Conservation (phyloP, 148 eudicot species). For the Silene uniflora region DNA sequence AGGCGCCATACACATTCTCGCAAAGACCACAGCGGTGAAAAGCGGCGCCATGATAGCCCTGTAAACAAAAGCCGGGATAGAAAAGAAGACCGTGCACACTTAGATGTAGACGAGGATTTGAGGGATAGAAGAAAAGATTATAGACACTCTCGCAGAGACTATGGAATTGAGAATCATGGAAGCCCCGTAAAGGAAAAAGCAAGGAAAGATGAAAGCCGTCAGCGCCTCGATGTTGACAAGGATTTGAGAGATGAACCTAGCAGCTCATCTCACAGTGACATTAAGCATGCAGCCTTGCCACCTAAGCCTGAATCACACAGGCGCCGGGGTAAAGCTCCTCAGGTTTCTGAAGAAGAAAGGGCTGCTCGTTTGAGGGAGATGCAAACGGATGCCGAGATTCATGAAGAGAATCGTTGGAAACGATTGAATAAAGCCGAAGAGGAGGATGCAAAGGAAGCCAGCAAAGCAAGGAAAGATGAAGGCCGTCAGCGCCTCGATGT, state of each 20-base stretch:
- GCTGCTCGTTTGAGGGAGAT: conserved; percentile 80
- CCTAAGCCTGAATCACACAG: conserved; percentile 37
- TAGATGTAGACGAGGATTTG: conserved; percentile 15
- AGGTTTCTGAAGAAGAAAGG: conserved; percentile 87
- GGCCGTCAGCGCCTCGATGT: conserved; percentile 5
- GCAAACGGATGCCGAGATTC: conserved; percentile 87
- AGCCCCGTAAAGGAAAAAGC: conserved; percentile 16
- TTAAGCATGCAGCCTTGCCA: conserved; percentile 23
- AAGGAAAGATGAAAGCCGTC: conserved; percentile 17
- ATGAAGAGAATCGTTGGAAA: conserved; percentile 91
- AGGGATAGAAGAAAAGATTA: conserved; percentile 23
- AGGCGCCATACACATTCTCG: conserved; percentile 26
- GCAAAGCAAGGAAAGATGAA: conserved; percentile 25
- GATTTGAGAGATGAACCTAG: conserved; percentile 28
- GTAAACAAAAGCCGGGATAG: conserved; percentile 17
- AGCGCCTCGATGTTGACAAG: conserved; percentile 9
- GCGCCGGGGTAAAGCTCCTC: conserved; percentile 38
- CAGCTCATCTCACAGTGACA: conserved; percentile 22
- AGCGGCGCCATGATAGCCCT: conserved; percentile 18
- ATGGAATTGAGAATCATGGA: conserved; percentile 3
- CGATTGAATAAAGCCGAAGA: conserved; percentile 81
- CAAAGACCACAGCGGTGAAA: conserved; percentile 28
- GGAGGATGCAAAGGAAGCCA: conserved; percentile 71
- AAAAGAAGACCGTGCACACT: conserved; percentile 14
- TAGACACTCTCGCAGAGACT: conserved; percentile 19